Evolutionary conservation across 768 basidiomycete species (phyloP).

Genomic region (Lactifluus echinatus): DNA sequence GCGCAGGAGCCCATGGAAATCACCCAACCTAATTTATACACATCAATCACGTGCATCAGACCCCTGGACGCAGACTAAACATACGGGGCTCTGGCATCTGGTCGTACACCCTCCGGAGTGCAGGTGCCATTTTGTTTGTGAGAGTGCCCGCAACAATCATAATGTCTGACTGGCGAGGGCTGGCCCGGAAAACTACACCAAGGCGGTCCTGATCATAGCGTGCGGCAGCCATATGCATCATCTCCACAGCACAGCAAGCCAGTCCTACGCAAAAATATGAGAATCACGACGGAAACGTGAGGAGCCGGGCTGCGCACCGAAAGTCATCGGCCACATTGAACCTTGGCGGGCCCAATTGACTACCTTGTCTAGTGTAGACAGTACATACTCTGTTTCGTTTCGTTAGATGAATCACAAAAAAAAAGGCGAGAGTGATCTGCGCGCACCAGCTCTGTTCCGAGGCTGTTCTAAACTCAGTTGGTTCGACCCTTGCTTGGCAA

Average conservation of each 20-base stretch:
- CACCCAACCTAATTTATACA: slow-evolving; percentile 70
- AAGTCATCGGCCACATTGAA: slow-evolving; percentile 99
- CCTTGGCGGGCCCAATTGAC: slow-evolving; percentile 97
- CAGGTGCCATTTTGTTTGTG: slow-evolving; percentile 99
- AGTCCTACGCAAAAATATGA: slow-evolving; percentile 52
- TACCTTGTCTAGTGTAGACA: slow-evolving; percentile 93
- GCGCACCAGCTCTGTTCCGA: slow-evolving; percentile 78
- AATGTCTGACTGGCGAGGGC: slow-evolving; percentile 92
- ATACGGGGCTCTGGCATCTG: slow-evolving; percentile 97
- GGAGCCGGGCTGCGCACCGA: slow-evolving; percentile 39
- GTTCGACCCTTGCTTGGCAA: slow-evolving; percentile 74
- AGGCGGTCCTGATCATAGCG: slow-evolving; percentile 97
- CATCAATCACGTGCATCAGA: not conserved
- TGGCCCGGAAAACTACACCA: slow-evolving; percentile 98
- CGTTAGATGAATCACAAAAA: not conserved
- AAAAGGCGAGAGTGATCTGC: not conserved
- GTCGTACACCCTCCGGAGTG: slow-evolving; percentile 91
- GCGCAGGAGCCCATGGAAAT: slow-evolving; percentile 99
- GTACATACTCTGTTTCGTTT: slow-evolving; percentile 70
- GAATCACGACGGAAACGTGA: not conserved
- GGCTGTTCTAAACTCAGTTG: slow-evolving; percentile 84
- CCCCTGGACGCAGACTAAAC: slow-evolving; percentile 29
- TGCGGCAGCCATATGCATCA: slow-evolving; percentile 99
- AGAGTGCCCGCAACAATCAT: slow-evolving; percentile 99
- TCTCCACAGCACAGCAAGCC: slow-evolving; percentile 98